Evolutionary conservation across 371 early-diverging fungal species (phyloP), one percentile per base, ranked within the genome.

Genomic region (Edhazardia aedis): DNA sequence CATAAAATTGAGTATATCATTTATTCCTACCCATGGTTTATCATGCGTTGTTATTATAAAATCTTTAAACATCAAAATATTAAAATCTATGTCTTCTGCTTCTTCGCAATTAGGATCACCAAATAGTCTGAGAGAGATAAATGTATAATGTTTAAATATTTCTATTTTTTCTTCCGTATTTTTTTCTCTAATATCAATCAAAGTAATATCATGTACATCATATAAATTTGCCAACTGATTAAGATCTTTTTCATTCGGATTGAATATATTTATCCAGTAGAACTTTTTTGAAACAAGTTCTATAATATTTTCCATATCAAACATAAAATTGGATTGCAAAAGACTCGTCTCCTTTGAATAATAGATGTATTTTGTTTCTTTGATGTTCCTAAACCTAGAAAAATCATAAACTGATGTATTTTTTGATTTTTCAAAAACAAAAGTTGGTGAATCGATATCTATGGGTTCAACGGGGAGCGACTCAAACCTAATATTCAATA

Each of bases 161-260:
- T 69, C 69, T 53, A 69, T 50, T 46, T 69, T 69, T 39, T 69
- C 69, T 25, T 65, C 59, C 49, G 65, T 65, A 44, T 65, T 63
- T 47, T 55, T 51, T 28, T 69, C 65, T 51, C 59, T 36, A 19
- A 69, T 65, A 39, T 69, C 69, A 11, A 40, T 47, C 1, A 69
- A n/a, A 25, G 65, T 58, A 1, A 65, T 44, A 23, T 62, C 59
- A 39, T 69, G 59, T n/a, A 69, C 52, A 19, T 60, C 51, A 51
- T 55, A 65, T 33, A 46, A 42, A 12, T 49, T 36, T 1, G 56
- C 40, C 6, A 69, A 37, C 1, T 53, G 23, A 26, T 57, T 24
- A 21, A 69, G 42, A 49, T 69, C 69, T 23, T 43, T 7, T 21
- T 65, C 64, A 19, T 50, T 39, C 11, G 69, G 69, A 54, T 65